Percentiles rank a stretch among this genome's conserved stretches.
Conservation (phyloP, 2,329 filamentous ascomycete species). For the Diaporthe sp. region DNA sequence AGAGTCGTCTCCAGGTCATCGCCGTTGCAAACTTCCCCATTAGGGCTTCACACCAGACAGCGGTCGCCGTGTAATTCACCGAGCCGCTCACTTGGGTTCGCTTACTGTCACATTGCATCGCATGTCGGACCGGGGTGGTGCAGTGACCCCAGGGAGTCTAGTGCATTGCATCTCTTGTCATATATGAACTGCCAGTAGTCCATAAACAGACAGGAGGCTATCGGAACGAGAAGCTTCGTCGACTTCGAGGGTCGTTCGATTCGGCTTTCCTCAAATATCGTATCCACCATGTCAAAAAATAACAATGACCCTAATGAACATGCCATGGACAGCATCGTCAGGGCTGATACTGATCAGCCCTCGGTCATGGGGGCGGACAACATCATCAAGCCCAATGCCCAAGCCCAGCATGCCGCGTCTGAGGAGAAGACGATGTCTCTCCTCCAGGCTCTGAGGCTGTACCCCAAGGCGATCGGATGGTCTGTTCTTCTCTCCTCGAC, state of each 20-base stretch:
- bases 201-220: background rate
- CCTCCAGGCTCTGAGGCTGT: slow-evolving; percentile 81
- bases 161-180: background rate
- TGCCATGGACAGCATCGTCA: background rate
- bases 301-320: background rate
- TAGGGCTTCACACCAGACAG: background rate
- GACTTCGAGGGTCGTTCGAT: background rate
- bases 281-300: background rate
- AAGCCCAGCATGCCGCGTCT: slow-evolving; percentile 6
- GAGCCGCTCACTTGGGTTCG: slow-evolving; percentile 4
- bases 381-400: slow-evolving; percentile 8
- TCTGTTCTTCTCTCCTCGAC: slow-evolving; percentile 89
- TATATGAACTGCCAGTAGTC: background rate
- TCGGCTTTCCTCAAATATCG: background rate
- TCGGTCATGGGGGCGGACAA: background rate
- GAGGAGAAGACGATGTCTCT: slow-evolving; percentile 79
- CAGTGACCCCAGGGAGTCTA: background rate
- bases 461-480: slow-evolving; percentile 91
- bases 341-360: background rate
- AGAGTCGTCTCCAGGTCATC: background rate
- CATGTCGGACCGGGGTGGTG: background rate
- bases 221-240: background rate
- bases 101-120: slow-evolving; percentile 14
- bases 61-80: slow-evolving; percentile 2
- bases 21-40: slow-evolving; percentile 9